These are phyloP conservation scores for Rachicladosporium sp. DNA, from an alignment of 2,329 filamentous ascomycete species.

Conservation along the genomic window DNA sequence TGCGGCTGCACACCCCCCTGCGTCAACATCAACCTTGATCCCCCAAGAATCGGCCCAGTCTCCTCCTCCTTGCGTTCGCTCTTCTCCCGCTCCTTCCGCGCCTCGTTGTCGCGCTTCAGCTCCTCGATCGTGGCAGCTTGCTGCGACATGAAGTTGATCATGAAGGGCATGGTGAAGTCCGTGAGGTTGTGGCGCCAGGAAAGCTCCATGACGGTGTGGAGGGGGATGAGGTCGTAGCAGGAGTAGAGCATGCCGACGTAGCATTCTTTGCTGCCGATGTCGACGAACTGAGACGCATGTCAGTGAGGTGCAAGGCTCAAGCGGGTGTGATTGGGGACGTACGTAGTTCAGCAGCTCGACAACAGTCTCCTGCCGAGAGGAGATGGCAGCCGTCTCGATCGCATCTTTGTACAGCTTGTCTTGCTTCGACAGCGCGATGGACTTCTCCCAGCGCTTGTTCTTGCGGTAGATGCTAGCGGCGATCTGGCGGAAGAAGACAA, in stretches of 20 bases:
- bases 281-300: constrained; percentile 62
- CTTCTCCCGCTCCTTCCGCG: constrained; percentile 60
- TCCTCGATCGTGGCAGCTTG: constrained; percentile 74
- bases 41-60: constrained; percentile 83
- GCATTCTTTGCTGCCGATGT: constrained; percentile 97
- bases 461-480: constrained; percentile 98
- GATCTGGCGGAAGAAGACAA: constrained; percentile 99
- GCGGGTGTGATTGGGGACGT: constrained; percentile 24
- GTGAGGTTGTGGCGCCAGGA: constrained; percentile 91
- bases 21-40: constrained; percentile 84
- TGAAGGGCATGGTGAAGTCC: constrained; percentile 99
- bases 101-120: constrained; percentile 92
- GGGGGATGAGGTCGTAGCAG: constrained; percentile 92
- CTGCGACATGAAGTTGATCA: constrained; percentile 95
- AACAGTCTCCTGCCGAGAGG: constrained; percentile 78
- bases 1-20: constrained; percentile 63
- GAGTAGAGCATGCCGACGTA: constrained; percentile 99
- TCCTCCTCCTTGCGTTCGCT: constrained; percentile 83
- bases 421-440: constrained; percentile 92
- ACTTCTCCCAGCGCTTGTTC: constrained; percentile 99
- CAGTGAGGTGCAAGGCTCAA: not conserved
- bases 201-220: constrained; percentile 85
- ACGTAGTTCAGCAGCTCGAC: constrained; percentile 95
- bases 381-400: constrained; percentile 92
- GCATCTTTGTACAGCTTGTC: constrained; percentile 99